A percentile compares a stretch with the other conserved stretches of the same genome.
Evolutionary conservation across 495 filamentous ascomycete species (phyloP).

Genomic region (Podospora tetraspora): DNA sequence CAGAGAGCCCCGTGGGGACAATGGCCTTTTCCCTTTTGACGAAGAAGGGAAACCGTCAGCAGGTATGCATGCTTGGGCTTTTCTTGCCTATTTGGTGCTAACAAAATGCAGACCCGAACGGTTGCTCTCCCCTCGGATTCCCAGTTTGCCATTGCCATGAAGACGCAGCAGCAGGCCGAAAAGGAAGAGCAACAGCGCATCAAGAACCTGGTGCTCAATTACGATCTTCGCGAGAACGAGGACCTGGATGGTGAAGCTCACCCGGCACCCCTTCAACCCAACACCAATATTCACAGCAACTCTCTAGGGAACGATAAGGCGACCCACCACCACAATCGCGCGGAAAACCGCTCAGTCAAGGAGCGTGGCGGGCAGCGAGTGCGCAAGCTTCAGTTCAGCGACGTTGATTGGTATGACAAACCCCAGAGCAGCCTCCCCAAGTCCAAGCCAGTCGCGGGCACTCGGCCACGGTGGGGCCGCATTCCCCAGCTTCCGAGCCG

Average conservation of each 20-base stretch:
- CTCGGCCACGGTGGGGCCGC: not conserved
- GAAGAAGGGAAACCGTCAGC: constrained; percentile 91
- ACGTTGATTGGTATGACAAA: constrained; percentile 85
- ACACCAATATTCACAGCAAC: constrained; percentile 42
- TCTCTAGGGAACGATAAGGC: constrained; percentile 46
- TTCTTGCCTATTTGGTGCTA: not conserved
- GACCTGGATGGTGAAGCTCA: constrained; percentile 65
- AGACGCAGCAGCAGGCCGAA: constrained; percentile 87
- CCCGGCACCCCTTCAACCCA: constrained; percentile 30
- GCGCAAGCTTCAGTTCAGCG: constrained; percentile 87
- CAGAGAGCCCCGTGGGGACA: constrained; percentile 34
- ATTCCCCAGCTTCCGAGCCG: not conserved
- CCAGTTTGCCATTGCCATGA: constrained; percentile 91
- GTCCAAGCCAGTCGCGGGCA: not conserved
- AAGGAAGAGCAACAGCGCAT: constrained; percentile 95
- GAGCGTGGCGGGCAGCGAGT: constrained; percentile 76
- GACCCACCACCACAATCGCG: constrained; percentile 42
- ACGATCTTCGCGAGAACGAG: constrained; percentile 77
- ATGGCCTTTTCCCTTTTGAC: constrained; percentile 97
- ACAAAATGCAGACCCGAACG: constrained; percentile 65
- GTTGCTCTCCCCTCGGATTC: constrained; percentile 95
- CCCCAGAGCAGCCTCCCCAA: constrained; percentile 20
- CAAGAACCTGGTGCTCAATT: constrained; percentile 94
- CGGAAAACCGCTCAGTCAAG: constrained; percentile 62
- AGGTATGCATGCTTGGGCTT: constrained; percentile 51